Percentiles rank a stretch among this genome's conserved stretches.
Conservation (phyloP, 2,329 filamentous ascomycete genomes). For the Alternaria sp. region DNA sequence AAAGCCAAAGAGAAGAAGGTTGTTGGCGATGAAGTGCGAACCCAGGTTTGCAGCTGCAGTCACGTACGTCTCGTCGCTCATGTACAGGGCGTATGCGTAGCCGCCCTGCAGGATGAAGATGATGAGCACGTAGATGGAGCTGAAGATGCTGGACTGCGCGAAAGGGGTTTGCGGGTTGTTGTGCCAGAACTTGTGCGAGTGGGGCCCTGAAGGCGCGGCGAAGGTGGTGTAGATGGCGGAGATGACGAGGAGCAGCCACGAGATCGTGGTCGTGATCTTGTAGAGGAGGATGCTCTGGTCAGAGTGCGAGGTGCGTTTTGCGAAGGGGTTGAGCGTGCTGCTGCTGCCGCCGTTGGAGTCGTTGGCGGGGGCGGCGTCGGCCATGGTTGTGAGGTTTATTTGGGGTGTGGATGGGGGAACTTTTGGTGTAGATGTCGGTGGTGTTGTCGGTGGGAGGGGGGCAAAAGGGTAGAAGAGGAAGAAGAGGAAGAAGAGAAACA, state of each 20-base stretch:
- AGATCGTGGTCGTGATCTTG: slow-evolving; percentile 75
- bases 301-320: slow-evolving; percentile 70
- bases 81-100: slow-evolving; percentile 80
- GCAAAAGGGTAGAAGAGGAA: neutral
- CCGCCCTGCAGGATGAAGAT: slow-evolving; percentile 77
- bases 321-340: slow-evolving; percentile 71
- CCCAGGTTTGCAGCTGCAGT: slow-evolving; percentile 77
- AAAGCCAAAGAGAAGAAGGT: slow-evolving; percentile 81
- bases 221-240: slow-evolving; percentile 77
- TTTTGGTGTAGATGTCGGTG: neutral
- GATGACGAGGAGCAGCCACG: slow-evolving; percentile 76
- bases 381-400: slow-evolving; percentile 10
- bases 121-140: slow-evolving; percentile 77
- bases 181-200: slow-evolving; percentile 71
- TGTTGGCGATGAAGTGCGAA: slow-evolving; percentile 84
- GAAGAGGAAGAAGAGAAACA: neutral
- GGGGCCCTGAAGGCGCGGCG: slow-evolving; percentile 67
- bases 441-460: neutral
- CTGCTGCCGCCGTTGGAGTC: slow-evolving; percentile 57
- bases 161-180: slow-evolving; percentile 79
- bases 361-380: slow-evolving; percentile 8
- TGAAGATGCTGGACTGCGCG: slow-evolving; percentile 69
- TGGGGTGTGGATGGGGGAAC: neutral
- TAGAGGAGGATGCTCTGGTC: slow-evolving; percentile 70
- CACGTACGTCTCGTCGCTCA: slow-evolving; percentile 66